phyloP scores from a whole-genome alignment of 192 early-diverging fungal genomes.

The Linnemannia zychae region DNA sequence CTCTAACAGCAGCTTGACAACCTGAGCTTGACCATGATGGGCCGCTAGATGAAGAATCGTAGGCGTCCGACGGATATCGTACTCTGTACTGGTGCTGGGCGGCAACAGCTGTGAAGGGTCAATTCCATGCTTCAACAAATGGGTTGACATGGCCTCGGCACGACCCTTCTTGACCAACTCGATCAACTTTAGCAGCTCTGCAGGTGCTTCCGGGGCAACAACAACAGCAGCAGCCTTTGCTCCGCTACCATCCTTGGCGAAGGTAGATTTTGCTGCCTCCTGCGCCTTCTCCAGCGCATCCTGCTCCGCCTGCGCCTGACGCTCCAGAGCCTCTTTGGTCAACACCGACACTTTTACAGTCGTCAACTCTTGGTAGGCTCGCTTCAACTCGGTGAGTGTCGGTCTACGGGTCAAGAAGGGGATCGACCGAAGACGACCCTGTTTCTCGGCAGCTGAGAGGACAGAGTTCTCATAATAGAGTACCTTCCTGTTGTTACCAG shows the following conservation, averaged over 20 bases:
- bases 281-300: constrained; percentile 32
- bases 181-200: constrained; percentile 66
- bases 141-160: constrained; percentile 66
- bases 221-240: neutral
- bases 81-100: constrained; percentile 43
- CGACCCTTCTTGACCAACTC: constrained; percentile 74
- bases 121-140: constrained; percentile 66
- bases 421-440: constrained; percentile 50
- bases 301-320: constrained; percentile 40
- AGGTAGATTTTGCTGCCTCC: constrained; percentile 9
- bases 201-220: constrained; percentile 29
- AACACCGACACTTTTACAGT: constrained; percentile 67
- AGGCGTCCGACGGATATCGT: constrained; percentile 59
- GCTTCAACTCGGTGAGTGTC: constrained; percentile 75
- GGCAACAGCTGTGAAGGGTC: constrained; percentile 52
- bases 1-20: constrained; percentile 74
- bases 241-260: neutral
- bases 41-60: constrained; percentile 87
- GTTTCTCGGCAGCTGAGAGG: constrained; percentile 26
- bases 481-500: constrained; percentile 69
- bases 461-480: constrained; percentile 67
- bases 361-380: constrained; percentile 74
- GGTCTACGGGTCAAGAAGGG: constrained; percentile 54
- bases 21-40: constrained; percentile 63
- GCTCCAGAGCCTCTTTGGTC: constrained; percentile 44